A percentile compares a stretch with the other conserved stretches of the same genome.
These are phyloP conservation scores for Acer yangbiense DNA, from an alignment of 345 rosid species.

Conservation along the genomic window DNA sequence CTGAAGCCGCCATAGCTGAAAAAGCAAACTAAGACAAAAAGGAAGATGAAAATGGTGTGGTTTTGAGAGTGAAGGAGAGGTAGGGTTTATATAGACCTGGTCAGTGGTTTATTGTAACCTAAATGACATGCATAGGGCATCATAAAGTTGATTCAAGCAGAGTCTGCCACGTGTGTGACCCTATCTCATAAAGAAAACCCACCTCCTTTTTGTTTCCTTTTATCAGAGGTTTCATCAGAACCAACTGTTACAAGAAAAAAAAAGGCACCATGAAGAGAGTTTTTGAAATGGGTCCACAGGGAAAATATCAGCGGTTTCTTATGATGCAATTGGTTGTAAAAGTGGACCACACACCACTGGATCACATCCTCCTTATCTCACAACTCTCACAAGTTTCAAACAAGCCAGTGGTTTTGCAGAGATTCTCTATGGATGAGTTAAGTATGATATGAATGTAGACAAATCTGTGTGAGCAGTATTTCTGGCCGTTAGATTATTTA, in stretches of 20 bases:
- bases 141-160: slow-evolving; percentile 37
- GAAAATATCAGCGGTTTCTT: neutral
- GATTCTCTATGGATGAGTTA: neutral
- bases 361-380: neutral
- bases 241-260: neutral
- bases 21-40: neutral
- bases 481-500: neutral
- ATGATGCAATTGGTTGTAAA: neutral
- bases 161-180: slow-evolving; percentile 42
- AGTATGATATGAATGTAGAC: neutral
- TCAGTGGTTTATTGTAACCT: slow-evolving; percentile 44
- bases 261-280: neutral
- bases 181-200: slow-evolving; percentile 12
- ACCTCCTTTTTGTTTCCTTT: slow-evolving; percentile 17
- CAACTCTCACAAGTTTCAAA: neutral
- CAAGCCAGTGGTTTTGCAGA: neutral
- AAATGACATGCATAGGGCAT: slow-evolving; percentile 68
- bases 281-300: neutral
- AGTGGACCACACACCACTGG: neutral
- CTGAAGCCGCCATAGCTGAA: slow-evolving; percentile 60
- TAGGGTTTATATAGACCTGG: slow-evolving; percentile 28
- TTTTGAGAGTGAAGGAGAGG: slow-evolving; percentile 12
- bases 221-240: slow-evolving; percentile 19
- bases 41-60: slow-evolving; percentile 5
- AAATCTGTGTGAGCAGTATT: neutral